Percentiles rank a stretch among this genome's conserved stretches.
Evolutionary conservation across 2,329 filamentous ascomycete genomes (phyloP).

Genomic region (Aspergillus hortae): DNA sequence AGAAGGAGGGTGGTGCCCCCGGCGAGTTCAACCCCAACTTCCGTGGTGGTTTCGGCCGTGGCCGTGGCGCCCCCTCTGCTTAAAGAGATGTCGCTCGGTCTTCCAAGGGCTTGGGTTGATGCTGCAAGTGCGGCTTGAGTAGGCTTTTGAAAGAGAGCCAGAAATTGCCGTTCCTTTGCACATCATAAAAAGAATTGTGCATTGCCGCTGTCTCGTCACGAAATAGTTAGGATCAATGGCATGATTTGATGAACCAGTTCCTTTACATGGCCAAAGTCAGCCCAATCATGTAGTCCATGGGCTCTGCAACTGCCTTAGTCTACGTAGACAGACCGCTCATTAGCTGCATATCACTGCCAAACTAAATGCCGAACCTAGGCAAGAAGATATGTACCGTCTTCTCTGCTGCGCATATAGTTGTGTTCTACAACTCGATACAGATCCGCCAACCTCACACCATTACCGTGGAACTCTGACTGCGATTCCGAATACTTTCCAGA

Average conservation of each 20-base stretch:
- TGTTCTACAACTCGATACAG: too few relatives aligned
- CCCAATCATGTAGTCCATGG: not conserved
- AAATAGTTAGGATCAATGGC: conserved; percentile 32
- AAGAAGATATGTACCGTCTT: too few relatives aligned
- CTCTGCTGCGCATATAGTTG: too few relatives aligned
- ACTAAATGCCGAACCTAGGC: too few relatives aligned
- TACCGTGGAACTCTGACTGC: too few relatives aligned
- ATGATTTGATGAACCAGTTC: conserved; percentile 15
- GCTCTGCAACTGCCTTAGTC: conserved; percentile 4
- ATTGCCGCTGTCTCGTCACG: conserved; percentile 22
- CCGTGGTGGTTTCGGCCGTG: conserved; percentile 87
- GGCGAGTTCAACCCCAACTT: conserved; percentile 91
- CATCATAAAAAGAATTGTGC: conserved; percentile 22
- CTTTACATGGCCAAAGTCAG: too few relatives aligned
- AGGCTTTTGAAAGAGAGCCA: conserved; percentile 18
- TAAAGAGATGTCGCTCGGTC: conserved; percentile 33
- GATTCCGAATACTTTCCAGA: too few relatives aligned
- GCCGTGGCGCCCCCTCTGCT: conserved; percentile 69
- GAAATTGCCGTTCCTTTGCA: conserved; percentile 23
- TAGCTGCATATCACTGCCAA: too few relatives aligned
- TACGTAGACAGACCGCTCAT: not conserved
- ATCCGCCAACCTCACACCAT: too few relatives aligned
- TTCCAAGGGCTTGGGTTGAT: conserved; percentile 27
- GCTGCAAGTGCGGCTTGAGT: conserved; percentile 28
- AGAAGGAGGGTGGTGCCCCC: conserved; percentile 88